Conservation (phyloP, 129 eudicot genomes). For the Centrapalus pauciflorus region DNA sequence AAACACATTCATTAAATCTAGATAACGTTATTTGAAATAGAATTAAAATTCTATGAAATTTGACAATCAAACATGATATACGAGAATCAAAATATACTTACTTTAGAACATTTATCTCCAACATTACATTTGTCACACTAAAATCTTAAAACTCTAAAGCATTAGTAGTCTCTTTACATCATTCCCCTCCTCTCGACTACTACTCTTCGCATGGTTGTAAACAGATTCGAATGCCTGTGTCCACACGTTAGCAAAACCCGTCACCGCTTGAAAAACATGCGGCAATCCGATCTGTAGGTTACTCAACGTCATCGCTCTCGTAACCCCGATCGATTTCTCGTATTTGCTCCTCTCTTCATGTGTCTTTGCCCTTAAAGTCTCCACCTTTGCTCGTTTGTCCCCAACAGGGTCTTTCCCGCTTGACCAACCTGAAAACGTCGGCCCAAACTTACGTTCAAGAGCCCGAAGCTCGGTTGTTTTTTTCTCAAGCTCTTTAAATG, state of each 20-base stretch:
- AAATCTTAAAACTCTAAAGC: constrained; percentile 22
- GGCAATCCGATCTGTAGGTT: constrained; percentile 92
- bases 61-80: too few species aligned
- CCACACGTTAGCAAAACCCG: constrained; percentile 90
- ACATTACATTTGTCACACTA: too few species aligned
- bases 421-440: constrained; percentile 38
- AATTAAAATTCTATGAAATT: too few species aligned
- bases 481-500: constrained; percentile 76
- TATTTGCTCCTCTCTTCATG: constrained; percentile 80
- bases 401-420: constrained; percentile 44
- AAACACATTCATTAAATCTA: too few species aligned
- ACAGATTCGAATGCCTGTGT: constrained; percentile 81
- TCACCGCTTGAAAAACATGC: constrained; percentile 86
- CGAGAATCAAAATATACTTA: constrained; percentile 27
- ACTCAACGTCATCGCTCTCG: constrained; percentile 72
- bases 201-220: constrained; percentile 62
- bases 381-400: constrained; percentile 79
- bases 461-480: constrained; percentile 57
- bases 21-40: too few species aligned
- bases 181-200: constrained; percentile 39
- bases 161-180: constrained; percentile 57
- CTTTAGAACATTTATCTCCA: too few species aligned
- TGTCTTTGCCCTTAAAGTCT: constrained; percentile 50
- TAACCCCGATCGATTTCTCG: constrained; percentile 64
- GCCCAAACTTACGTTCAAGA: constrained; percentile 65